Evolutionary conservation across 306 rosid species (phyloP).

Genomic region (Cucurbita ficifolia): DNA sequence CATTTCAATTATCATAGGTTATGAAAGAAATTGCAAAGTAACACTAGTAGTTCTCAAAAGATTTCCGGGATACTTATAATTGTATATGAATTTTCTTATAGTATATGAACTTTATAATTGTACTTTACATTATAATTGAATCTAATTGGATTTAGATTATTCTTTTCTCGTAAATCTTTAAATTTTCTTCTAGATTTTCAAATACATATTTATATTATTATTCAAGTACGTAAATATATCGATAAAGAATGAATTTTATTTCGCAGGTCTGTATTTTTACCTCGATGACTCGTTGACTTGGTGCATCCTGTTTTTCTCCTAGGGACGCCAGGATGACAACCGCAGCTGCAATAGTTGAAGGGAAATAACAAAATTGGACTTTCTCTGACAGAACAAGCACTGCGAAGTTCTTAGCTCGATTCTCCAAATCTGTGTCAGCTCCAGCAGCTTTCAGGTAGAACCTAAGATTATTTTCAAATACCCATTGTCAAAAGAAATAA

Average conservation of each 20-base stretch:
- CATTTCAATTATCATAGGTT: too few species aligned
- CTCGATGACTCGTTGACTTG: slow-evolving; percentile 44
- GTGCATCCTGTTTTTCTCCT: slow-evolving; percentile 29
- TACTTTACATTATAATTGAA: not conserved
- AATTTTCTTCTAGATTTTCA: not conserved
- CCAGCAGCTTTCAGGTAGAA: slow-evolving; percentile 69
- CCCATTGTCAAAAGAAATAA: not conserved
- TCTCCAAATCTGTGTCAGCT: slow-evolving; percentile 54
- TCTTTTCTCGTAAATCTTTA: not conserved
- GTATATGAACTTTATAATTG: not conserved
- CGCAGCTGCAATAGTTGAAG: slow-evolving; percentile 95
- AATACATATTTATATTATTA: not conserved
- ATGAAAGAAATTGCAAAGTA: not conserved
- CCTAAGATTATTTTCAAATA: slow-evolving; percentile 24
- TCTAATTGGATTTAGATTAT: not conserved
- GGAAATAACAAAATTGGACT: slow-evolving; percentile 50
- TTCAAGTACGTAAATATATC: not conserved
- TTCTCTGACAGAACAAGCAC: slow-evolving; percentile 43
- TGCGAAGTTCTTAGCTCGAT: slow-evolving; percentile 59
- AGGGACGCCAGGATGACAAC: slow-evolving; percentile 66
- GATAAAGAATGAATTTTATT: not conserved
- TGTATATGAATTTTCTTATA: not conserved
- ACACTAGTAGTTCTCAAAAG: not conserved
- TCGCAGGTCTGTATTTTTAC: slow-evolving; percentile 18
- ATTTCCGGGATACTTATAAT: too few species aligned